Conservation (phyloP, 139 green algal species). For the Volvox reticuliferus region DNA sequence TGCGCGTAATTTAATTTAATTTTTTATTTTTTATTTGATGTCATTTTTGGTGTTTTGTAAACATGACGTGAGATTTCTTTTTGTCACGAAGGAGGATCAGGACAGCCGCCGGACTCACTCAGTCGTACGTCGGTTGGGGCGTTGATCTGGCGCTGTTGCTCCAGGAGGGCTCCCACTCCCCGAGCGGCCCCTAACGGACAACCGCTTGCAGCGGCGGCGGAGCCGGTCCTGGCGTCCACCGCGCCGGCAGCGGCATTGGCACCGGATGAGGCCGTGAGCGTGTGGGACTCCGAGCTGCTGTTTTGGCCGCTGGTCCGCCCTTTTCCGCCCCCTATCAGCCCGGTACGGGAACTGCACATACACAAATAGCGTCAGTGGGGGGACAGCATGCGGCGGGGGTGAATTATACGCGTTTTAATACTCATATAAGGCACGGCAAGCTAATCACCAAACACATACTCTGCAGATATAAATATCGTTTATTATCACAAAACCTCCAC, state of each 20-base stretch:
- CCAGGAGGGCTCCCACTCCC: not conserved
- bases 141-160: constrained; percentile 26
- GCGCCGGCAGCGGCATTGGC: not conserved
- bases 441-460: too few relatives aligned
- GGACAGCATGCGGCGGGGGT: too few relatives aligned
- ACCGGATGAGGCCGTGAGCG: not conserved
- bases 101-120: not conserved
- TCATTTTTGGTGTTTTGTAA: too few relatives aligned
- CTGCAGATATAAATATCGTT: too few relatives aligned
- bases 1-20: too few relatives aligned
- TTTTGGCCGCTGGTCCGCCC: not conserved
- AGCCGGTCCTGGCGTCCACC: not conserved
- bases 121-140: constrained; percentile 16
- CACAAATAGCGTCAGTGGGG: too few relatives aligned
- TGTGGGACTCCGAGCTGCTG: constrained; percentile 23
- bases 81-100: too few relatives aligned
- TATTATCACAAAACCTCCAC: too few relatives aligned
- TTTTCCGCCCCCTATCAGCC: not conserved
- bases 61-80: too few relatives aligned
- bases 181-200: not conserved
- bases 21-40: too few relatives aligned
- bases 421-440: too few relatives aligned
- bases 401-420: too few relatives aligned
- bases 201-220: not conserved
- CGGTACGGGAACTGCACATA: not conserved